Base-by-base conservation (phyloP, 2,329 filamentous ascomycete species). In the Ophiocordyceps robertsii region DNA sequence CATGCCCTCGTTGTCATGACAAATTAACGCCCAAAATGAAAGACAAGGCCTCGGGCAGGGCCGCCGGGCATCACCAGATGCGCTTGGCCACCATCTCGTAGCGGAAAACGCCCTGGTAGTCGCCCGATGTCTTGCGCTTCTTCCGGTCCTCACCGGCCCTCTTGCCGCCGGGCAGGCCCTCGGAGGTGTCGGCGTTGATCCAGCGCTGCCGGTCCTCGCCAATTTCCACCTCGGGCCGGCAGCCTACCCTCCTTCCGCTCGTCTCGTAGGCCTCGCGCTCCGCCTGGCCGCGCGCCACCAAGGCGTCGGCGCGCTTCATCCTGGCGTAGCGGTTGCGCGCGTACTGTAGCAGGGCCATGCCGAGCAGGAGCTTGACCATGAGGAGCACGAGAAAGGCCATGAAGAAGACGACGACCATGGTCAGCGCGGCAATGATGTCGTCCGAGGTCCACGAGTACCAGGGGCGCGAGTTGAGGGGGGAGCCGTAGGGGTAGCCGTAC, bases 51-150 rank as follows among this genome's bases (percentile, higher is more conserved):
- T 19, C 19, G 19, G n/a, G 3, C 19, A 19, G 19, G 19, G 19
- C 19, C 3, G 19, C 19, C 19, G 3, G 24, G 24, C 24, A 13
- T 19, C 62, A 96, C 92, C 92, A 98, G 53, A 98, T 98, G 58
- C 92, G 75, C 72, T 95, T 96, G 1, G 87, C 86, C 53, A 88
- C 82, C 92, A 96, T 95, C 57, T 88, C 87, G 65, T 95, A 98
- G 53, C 92, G 73, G 72, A 77, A 48, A 79, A 86, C 58, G 66
- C 77, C 55, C 72, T 83, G 62, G 77, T 77, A 58, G 75, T 67
- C 64, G 4, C 46, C 49, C 2, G 59, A 56, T 2, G 49, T 49
- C 41, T 75, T 72, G 43, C 71, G 71, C 41, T 66, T 65, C 31
- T 70, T 64, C 47, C 67, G 67, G 30, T 63, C 41, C n/a, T 50